Evolutionary conservation across 345 rosid species (phyloP).

Genomic region (Camelina sativa): DNA sequence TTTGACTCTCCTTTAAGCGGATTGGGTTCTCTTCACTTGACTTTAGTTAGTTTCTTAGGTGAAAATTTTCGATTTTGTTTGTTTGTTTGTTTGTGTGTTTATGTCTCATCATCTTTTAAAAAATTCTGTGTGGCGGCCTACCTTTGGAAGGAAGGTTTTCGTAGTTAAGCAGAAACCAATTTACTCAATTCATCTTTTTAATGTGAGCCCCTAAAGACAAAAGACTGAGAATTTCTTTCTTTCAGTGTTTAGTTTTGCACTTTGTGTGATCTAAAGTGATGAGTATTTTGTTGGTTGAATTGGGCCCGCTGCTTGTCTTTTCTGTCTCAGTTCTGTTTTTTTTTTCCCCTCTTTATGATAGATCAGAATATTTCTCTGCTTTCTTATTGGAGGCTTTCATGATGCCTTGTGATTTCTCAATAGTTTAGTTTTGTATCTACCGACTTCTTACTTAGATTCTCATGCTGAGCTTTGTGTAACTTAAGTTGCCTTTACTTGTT

Average conservation of each 20-base stretch:
- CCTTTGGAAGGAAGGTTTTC: not conserved
- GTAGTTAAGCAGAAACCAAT: slow-evolving; percentile 7
- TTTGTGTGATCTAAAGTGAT: slow-evolving; percentile 41
- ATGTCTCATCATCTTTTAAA: not conserved
- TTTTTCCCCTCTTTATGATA: not conserved
- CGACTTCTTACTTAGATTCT: slow-evolving; percentile 35
- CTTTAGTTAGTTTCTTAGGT: slow-evolving; percentile 20
- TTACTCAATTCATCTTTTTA: slow-evolving; percentile 11
- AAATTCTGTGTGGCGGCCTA: slow-evolving; percentile 25
- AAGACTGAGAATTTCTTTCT: slow-evolving; percentile 39
- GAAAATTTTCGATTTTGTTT: not conserved
- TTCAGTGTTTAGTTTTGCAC: slow-evolving; percentile 37
- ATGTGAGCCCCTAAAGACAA: slow-evolving; percentile 39
- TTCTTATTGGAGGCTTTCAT: slow-evolving; percentile 37
- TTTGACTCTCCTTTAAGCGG: no score
- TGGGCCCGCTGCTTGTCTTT: slow-evolving; percentile 43
- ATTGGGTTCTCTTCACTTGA: slow-evolving; percentile 16
- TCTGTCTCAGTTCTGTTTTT: slow-evolving; percentile 30
- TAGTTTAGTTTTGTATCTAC: slow-evolving; percentile 27
- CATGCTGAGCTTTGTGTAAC: slow-evolving; percentile 26
- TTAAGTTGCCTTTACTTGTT: slow-evolving; percentile 22
- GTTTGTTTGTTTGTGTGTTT: not conserved
- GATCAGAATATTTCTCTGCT: slow-evolving; percentile 22
- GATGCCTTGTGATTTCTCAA: slow-evolving; percentile 25
- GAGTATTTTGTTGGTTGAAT: slow-evolving; percentile 22